Conservation (phyloP, 805 yeast genomes). For the Kuraishia borneana region DNA sequence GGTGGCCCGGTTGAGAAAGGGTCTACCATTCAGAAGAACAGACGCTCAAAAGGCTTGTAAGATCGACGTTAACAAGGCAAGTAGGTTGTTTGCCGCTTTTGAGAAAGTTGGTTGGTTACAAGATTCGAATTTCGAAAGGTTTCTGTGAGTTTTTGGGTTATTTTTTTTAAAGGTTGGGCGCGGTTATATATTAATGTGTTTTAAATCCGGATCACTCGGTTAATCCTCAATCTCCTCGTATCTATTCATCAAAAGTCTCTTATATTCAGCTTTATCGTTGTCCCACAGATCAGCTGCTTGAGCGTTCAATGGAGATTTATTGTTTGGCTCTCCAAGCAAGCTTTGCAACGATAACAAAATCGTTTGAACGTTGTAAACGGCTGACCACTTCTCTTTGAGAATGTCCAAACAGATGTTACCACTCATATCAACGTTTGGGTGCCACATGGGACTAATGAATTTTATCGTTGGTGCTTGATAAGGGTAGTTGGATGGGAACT, state of each 20-base stretch:
- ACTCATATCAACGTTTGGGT: constrained; percentile 81
- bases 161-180: not conserved
- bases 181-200: not conserved
- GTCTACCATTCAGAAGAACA: constrained; percentile 83
- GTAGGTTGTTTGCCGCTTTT: constrained; percentile 80
- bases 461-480: constrained; percentile 84
- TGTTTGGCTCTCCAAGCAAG: constrained; percentile 57
- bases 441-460: constrained; percentile 83
- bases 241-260: constrained; percentile 21
- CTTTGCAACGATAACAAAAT: constrained; percentile 82
- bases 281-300: constrained; percentile 50
- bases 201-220: not conserved
- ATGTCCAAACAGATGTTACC: constrained; percentile 89
- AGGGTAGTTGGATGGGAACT: constrained; percentile 92
- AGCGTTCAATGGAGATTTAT: constrained; percentile 40
- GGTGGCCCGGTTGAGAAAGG: constrained; percentile 59
- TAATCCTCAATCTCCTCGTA: constrained; percentile 23
- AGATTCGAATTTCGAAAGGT: constrained; percentile 54
- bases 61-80: constrained; percentile 93
- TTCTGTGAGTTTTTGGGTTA: constrained; percentile 11
- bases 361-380: constrained; percentile 83
- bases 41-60: constrained; percentile 98
- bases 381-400: constrained; percentile 91
- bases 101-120: constrained; percentile 89
- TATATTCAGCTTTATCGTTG: constrained; percentile 27